A percentile compares a stretch with the other conserved stretches of the same genome.
Conservation (phyloP, 1,284 basidiomycete species). For the Tylopilus sp. region DNA sequence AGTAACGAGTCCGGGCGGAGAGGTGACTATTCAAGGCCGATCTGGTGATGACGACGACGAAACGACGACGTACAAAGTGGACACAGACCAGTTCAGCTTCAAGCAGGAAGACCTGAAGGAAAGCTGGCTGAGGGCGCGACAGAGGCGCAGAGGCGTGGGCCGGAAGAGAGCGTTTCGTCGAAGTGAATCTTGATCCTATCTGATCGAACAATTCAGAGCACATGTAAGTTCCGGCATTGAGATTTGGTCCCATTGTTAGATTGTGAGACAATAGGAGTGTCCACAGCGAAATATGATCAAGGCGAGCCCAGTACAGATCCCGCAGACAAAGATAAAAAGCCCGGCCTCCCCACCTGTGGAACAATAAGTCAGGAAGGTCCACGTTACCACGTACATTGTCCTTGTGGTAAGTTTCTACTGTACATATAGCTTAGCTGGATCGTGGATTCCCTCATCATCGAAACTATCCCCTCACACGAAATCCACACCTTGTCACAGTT, state of each 20-base stretch:
- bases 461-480: neutral
- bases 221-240: neutral
- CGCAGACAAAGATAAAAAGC: neutral
- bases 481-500: neutral
- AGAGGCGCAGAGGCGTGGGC: neutral
- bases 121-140: slow-evolving; percentile 19
- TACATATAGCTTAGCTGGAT: neutral
- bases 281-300: neutral
- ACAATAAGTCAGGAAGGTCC: neutral
- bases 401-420: neutral
- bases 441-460: neutral
- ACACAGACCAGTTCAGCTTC: neutral
- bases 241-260: neutral
- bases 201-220: neutral
- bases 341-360: neutral
- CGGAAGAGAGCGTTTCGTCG: slow-evolving; percentile 2
- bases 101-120: slow-evolving; percentile 19
- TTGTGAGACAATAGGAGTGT: neutral
- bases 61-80: neutral
- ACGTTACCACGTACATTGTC: neutral
- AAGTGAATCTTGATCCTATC: neutral
- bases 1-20: neutral
- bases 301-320: neutral
- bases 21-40: neutral
- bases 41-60: neutral